Conservation (phyloP, 495 filamentous ascomycete species). For the Podospora comata region DNA sequence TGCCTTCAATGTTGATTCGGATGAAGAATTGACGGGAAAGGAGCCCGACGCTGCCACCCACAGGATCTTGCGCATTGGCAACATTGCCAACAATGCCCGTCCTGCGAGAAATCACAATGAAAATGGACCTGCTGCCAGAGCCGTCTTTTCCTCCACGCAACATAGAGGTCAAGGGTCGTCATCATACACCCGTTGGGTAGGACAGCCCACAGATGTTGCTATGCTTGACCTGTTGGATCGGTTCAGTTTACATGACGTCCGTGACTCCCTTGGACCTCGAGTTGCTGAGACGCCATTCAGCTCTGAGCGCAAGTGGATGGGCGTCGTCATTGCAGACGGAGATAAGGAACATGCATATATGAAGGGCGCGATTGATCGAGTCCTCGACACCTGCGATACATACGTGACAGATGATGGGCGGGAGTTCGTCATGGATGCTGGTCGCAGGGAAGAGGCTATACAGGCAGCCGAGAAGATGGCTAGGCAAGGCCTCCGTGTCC, state of each 20-base stretch:
- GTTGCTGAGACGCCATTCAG: conserved; percentile 88
- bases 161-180: conserved; percentile 54
- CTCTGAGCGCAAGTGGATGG: conserved; percentile 99
- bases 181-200: conserved; percentile 84
- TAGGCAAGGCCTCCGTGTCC: conserved; percentile 80
- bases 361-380: conserved; percentile 88
- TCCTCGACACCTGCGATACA: conserved; percentile 82
- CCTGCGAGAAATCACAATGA: conserved; percentile 58
- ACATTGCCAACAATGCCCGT: conserved; percentile 93
- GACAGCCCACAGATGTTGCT: conserved; percentile 95
- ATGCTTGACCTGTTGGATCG: conserved; percentile 87
- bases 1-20: conserved; percentile 71
- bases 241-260: conserved; percentile 85
- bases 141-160: conserved; percentile 74
- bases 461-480: conserved; percentile 89
- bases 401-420: conserved; percentile 85
- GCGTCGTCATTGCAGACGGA: conserved; percentile 66
- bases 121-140: conserved; percentile 64
- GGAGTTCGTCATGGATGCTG: conserved; percentile 81
- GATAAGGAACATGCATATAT: conserved; percentile 78
- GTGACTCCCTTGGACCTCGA: conserved; percentile 75
- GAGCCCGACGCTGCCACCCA: conserved; percentile 68
- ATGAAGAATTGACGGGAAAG: conserved; percentile 56
- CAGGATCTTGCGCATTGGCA: conserved; percentile 82
- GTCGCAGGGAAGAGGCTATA: conserved; percentile 67